Evolutionary conservation across 2,329 filamentous ascomycete species (phyloP).

Genomic region (Pseudogymnoascus sp.): DNA sequence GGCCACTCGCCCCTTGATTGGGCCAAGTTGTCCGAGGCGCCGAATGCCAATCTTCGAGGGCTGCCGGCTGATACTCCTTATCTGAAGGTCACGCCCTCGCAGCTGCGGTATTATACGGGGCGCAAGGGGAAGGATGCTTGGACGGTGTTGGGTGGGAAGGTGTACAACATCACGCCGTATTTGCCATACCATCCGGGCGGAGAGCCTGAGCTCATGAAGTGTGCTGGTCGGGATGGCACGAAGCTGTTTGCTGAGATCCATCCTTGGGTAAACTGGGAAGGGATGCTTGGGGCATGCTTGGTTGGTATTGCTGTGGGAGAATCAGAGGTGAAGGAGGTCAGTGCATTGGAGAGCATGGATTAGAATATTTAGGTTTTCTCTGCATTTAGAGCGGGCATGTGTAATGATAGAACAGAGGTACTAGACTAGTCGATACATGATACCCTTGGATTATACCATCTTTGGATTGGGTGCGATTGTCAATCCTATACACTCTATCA

Average conservation of each 20-base stretch:
- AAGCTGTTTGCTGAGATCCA: constrained; percentile 59
- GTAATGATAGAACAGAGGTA: neutral
- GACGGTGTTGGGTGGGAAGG: constrained; percentile 80
- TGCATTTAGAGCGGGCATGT: constrained; percentile 4
- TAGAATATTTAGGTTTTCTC: constrained; percentile 24
- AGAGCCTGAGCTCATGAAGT: constrained; percentile 60
- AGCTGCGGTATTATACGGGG: constrained; percentile 71
- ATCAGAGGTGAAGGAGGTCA: constrained; percentile 21
- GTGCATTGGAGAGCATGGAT: constrained; percentile 55
- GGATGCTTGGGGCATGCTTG: constrained; percentile 56
- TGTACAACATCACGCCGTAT: constrained; percentile 92
- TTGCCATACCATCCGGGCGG: constrained; percentile 86
- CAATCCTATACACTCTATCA: neutral
- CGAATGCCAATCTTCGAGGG: constrained; percentile 59
- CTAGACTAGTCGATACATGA: constrained; percentile 7
- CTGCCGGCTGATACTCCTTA: constrained; percentile 43
- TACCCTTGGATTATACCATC: neutral
- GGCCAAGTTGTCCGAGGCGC: constrained; percentile 64
- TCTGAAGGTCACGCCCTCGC: constrained; percentile 71
- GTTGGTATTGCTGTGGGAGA: constrained; percentile 53
- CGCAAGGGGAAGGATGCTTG: constrained; percentile 81
- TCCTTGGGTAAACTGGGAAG: constrained; percentile 66
- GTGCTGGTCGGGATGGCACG: constrained; percentile 54
- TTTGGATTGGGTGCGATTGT: neutral
- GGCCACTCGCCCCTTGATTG: constrained; percentile 95